Evolutionary conservation across 2,329 filamentous ascomycete species (phyloP).

Genomic region (Fusarium citri): DNA sequence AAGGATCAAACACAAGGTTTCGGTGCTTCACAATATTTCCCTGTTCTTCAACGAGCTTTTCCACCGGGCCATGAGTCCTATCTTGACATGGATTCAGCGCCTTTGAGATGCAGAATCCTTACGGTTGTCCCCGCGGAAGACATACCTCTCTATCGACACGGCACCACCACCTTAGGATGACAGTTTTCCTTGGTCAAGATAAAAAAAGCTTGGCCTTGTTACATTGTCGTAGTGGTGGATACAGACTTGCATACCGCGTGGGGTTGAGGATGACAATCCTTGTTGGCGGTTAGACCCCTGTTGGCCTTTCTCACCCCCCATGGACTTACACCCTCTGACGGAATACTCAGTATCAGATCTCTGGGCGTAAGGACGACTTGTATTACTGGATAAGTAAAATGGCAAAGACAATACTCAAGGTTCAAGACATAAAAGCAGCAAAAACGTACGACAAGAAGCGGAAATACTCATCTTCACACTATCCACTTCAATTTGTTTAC

Average conservation of each 20-base stretch:
- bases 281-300: background rate
- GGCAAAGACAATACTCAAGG: background rate
- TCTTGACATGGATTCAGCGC: background rate
- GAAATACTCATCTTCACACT: background rate
- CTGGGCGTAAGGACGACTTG: background rate
- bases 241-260: background rate
- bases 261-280: background rate
- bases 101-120: background rate
- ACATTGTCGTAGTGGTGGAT: background rate
- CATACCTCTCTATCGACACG: background rate
- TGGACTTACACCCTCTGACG: background rate
- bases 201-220: background rate
- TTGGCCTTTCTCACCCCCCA: background rate
- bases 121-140: background rate
- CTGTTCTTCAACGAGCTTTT: background rate
- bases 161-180: background rate
- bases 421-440: background rate
- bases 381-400: rapidly evolving
- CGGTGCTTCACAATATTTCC: background rate
- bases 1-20: background rate
- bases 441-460: background rate
- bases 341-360: background rate
- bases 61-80: background rate
- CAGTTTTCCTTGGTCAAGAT: background rate
- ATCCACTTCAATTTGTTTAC: background rate